Conservation (phyloP, 2,329 filamentous ascomycete genomes). For the Pyrenophora tritici-repentis region DNA sequence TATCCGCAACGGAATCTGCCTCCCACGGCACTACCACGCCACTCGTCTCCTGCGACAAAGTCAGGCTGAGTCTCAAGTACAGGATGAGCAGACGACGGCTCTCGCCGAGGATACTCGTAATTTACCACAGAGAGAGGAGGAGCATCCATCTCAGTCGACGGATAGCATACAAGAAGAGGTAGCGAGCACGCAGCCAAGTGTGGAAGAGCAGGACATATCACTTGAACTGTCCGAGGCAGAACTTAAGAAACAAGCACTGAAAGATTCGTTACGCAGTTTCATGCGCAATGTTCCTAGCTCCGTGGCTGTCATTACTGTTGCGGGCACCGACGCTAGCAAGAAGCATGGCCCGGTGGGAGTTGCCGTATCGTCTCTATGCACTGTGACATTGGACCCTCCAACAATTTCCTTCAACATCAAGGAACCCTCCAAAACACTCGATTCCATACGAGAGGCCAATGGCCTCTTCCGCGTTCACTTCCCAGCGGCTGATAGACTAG, state of each 20-base stretch:
- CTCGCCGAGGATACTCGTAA: neutral
- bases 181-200: neutral
- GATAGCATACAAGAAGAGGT: neutral
- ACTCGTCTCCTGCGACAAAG: slow-evolving; percentile 14
- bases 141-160: neutral
- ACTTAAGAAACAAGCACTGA: slow-evolving; percentile 11
- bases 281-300: slow-evolving; percentile 63
- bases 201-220: neutral
- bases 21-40: slow-evolving; percentile 15
- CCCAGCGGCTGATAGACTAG: slow-evolving; percentile 41
- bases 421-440: slow-evolving; percentile 60
- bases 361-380: slow-evolving; percentile 66
- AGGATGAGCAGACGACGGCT: neutral
- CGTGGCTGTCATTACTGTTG: slow-evolving; percentile 60
- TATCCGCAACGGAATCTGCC: neutral
- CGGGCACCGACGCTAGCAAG: slow-evolving; percentile 19
- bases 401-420: slow-evolving; percentile 67
- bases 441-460: slow-evolving; percentile 54
- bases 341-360: slow-evolving; percentile 47
- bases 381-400: slow-evolving; percentile 62
- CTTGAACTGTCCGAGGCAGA: slow-evolving; percentile 4
- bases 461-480: slow-evolving; percentile 57
- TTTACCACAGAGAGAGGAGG: neutral
- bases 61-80: slow-evolving; percentile 8
- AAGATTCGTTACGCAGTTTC: slow-evolving; percentile 36